A percentile compares a stretch with the other conserved stretches of the same genome.
Conservation (phyloP, 306 rosid species). For the Glycine latifolia region DNA sequence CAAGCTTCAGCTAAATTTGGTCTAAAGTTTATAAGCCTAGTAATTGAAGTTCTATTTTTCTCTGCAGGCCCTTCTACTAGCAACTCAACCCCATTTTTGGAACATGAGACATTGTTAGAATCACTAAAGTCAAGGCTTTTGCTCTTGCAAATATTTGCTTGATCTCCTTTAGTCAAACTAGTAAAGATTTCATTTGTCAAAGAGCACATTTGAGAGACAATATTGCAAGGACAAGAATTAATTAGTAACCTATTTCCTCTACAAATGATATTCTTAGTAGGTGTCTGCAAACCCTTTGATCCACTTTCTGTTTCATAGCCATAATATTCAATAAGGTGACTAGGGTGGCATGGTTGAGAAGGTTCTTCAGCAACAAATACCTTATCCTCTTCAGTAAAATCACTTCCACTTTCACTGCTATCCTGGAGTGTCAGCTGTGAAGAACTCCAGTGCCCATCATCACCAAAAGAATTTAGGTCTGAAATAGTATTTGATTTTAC, state of each 20-base stretch:
- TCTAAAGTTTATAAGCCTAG: slow-evolving; percentile 65
- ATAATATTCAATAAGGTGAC: slow-evolving; percentile 36
- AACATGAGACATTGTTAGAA: slow-evolving; percentile 49
- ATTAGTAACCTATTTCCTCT: slow-evolving; percentile 42
- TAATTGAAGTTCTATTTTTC: slow-evolving; percentile 55
- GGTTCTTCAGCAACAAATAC: slow-evolving; percentile 55
- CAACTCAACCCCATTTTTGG: slow-evolving; percentile 53
- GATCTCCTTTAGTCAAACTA: slow-evolving; percentile 8
- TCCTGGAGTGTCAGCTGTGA: slow-evolving; percentile 48
- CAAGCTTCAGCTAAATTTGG: slow-evolving; percentile 76
- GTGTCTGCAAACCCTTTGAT: slow-evolving; percentile 47
- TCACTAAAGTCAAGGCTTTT: slow-evolving; percentile 50
- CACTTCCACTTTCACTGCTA: slow-evolving; percentile 39
- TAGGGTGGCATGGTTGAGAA: slow-evolving; percentile 47
- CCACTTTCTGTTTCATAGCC: slow-evolving; percentile 44
- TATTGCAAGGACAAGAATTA: slow-evolving; percentile 63
- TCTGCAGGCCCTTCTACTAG: slow-evolving; percentile 49
- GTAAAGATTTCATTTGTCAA: slow-evolving; percentile 42
- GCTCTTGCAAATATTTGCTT: slow-evolving; percentile 49
- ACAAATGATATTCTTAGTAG: slow-evolving; percentile 50
- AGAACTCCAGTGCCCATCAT: slow-evolving; percentile 64
- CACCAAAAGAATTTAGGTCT: slow-evolving; percentile 58
- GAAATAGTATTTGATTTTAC: slow-evolving; percentile 54
- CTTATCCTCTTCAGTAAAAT: slow-evolving; percentile 48
- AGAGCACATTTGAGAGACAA: slow-evolving; percentile 58